These are phyloP conservation scores for Blastomyces parvus DNA, from an alignment of 2,329 filamentous ascomycete species.

Conservation along the genomic window DNA sequence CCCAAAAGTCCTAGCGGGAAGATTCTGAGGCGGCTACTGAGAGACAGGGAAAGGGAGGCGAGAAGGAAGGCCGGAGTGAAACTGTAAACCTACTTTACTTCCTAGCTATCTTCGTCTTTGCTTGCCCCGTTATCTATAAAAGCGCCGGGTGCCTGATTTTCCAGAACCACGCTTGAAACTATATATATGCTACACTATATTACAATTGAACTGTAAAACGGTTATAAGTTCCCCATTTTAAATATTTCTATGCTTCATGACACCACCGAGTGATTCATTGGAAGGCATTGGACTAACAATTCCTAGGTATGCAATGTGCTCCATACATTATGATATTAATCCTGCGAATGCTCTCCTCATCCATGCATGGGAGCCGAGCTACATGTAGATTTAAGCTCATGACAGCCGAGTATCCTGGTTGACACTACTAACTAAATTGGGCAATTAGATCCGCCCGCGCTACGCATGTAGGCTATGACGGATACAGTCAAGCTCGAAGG, in stretches of 20 bases:
- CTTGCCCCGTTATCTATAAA: background rate
- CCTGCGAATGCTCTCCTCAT: no score
- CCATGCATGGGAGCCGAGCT: background rate
- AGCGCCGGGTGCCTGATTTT: background rate
- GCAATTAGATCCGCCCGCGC: background rate
- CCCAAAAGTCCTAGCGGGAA: constrained; percentile 56
- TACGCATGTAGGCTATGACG: background rate
- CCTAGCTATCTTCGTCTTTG: background rate
- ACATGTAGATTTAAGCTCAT: background rate
- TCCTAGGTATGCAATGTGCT: no score
- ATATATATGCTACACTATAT: background rate
- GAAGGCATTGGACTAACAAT: no score
- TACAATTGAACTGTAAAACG: background rate
- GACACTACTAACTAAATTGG: background rate
- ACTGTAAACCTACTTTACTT: constrained; percentile 40
- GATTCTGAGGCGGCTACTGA: constrained; percentile 54
- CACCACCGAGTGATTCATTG: no score
- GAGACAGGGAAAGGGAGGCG: constrained; percentile 63
- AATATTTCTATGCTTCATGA: no score
- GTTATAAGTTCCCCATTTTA: background rate
- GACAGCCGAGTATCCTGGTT: background rate
- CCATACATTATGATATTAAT: no score
- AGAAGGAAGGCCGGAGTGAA: constrained; percentile 56
- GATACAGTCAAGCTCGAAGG: background rate
- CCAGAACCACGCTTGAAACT: background rate